Evolutionary conservation across 805 yeast species (phyloP), one percentile per base, ranked within the genome.

Genomic region (Lipomyces oligophaga): DNA sequence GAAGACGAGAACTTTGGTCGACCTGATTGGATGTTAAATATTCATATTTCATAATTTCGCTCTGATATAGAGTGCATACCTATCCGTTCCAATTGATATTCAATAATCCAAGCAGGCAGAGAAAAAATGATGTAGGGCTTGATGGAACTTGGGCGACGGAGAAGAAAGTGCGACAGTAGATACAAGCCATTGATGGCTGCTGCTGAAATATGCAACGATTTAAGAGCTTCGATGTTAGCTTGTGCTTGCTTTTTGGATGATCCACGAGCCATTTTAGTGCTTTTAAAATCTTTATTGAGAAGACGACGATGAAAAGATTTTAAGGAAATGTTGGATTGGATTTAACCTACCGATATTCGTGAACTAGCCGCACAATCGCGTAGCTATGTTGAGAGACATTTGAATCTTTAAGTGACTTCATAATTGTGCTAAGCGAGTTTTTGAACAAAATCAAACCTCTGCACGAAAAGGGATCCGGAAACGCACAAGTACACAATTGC

Each of bases 81-180:
- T 37, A 72, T 67, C 37, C 65, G 68, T 54, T 83, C 89, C 20
- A 84, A 62, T 10, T 71, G 63, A 58, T 73, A 78, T 60, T 82
- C 70, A 32, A 73, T 67, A 11, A 71, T 54, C 36, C 69, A 47
- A 41, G 70, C 65, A 3, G 81, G 81, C 4, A 67, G 27, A 36
- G 68, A 63, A 55, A 74, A 60, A 5, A 75, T 16, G 6, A 76
- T n/a, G 47, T 60, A 74, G n/a, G 75, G 73, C 44, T 66, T 67
- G 42, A 67, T 60, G n/a, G 73, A 64, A 11, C 59, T 44, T 6
- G 83, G 81, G 54, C 85, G 68, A 20, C 67, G 55, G 33, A 78
- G 60, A 3, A 68, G 33, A 35, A 66, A 66, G 15, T 71, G 57
- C 0, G 67, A 58, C 1, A 71, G 2, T n/a, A 80, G 37, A 2